Base-by-base conservation (phyloP, 164 flowering plant species). In the Chimonanthus salicifolius region DNA sequence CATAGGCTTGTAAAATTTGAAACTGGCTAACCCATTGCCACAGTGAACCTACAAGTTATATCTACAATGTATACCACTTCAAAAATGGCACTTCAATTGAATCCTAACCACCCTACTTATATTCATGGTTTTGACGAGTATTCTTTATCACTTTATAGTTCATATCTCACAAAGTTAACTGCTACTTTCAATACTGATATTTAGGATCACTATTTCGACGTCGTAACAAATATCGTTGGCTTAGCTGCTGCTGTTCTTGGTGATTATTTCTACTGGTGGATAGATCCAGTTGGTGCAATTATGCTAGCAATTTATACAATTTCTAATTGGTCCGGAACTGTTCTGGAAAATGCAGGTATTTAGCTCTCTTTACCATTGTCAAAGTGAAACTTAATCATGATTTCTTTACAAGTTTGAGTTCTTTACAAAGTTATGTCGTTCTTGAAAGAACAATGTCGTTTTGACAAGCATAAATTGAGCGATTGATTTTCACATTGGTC, bases 191-290 rank as follows among this genome's bases (percentile, higher is more conserved):
- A 58, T 70, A 2, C n/a, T 60, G 47, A 18, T 68, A 68, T 62
- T 7, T 85, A 90, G 95, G 95, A 90, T 75, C 95, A 90, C 72
- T 90, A 84, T 64, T 90, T 90, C 69, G 95, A 90, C 74, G 95
- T 89, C 46, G 83, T 90, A 33, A 90, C 95, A 54, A 90, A 90
- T 68, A 71, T 90, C 13, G 83, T 90, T 10, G 95, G 95, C 9
- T 75, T 89, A 75, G 80, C 83, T 73, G 90, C 95, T 45, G 95
- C 92, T 47, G 81, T 89, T 67, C 87, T 90, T 67, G 95, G 91
- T 43, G 90, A 90, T 74, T 77, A 73, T 62, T 85, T 87, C 72
- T 87, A 80, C 63, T 89, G 92, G 92, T 87, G 92, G 92, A 87
- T 90, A 47, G 95, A 90, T 71, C 95, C 95, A 44, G 78, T 45